Percentiles rank a stretch among this genome's conserved stretches.
phyloP scores from a whole-genome alignment of 1,284 basidiomycete genomes.

The Ustilago bromivora region DNA sequence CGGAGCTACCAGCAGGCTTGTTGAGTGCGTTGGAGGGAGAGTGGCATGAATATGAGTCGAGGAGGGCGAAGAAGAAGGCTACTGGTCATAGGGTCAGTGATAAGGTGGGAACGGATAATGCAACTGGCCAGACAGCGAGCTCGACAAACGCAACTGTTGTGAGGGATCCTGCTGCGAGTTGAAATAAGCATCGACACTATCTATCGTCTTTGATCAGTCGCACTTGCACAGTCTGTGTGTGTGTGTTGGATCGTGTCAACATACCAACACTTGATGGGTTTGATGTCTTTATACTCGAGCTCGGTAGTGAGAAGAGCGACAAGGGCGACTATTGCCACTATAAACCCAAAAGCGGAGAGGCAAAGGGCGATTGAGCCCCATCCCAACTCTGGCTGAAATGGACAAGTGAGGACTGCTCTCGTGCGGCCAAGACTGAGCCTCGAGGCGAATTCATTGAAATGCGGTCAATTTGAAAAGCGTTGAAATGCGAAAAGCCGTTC shows the following conservation, averaged over 20 bases:
- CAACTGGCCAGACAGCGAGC: not conserved
- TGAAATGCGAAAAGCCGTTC: slow-evolving; percentile 7
- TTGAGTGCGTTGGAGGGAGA: slow-evolving; percentile 81
- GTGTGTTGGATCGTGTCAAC: too few relatives aligned
- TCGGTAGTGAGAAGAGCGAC: not conserved
- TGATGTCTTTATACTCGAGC: too few relatives aligned
- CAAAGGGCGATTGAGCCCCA: not conserved
- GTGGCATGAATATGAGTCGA: slow-evolving; percentile 87
- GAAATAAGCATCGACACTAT: not conserved
- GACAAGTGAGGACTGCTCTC: not conserved
- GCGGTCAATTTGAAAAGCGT: slow-evolving; percentile 14
- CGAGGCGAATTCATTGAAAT: slow-evolving; percentile 9
- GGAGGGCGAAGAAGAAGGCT: slow-evolving; percentile 54
- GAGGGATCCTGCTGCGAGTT: not conserved
- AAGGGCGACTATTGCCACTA: not conserved
- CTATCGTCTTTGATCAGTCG: too few relatives aligned
- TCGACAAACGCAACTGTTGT: not conserved
- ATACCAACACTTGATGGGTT: too few relatives aligned
- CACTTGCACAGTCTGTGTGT: too few relatives aligned
- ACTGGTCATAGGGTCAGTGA: not conserved
- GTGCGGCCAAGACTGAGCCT: not conserved
- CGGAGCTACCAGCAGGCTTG: slow-evolving; percentile 76
- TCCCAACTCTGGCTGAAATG: not conserved
- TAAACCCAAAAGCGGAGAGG: not conserved
- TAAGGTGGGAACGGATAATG: not conserved